phyloP scores from a whole-genome alignment of 352 stramenopile species.

The Globisporangium ultimum region DNA sequence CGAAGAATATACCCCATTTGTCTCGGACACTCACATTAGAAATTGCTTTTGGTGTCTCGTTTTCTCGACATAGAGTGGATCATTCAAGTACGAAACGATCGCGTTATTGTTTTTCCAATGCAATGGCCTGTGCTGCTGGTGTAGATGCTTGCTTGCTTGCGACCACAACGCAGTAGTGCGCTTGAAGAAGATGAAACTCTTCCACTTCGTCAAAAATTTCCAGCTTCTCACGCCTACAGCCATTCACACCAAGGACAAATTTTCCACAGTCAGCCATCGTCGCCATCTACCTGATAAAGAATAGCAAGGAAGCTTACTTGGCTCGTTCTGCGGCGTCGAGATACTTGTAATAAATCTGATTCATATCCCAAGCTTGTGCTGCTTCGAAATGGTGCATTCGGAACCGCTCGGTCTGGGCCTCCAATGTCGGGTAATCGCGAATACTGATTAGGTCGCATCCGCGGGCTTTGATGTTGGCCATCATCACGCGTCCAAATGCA shows the following conservation, averaged over 20 bases:
- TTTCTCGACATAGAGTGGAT: neutral
- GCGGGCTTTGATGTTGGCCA: constrained; percentile 87
- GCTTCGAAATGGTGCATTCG: constrained; percentile 57
- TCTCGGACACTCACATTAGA: constrained; percentile 6
- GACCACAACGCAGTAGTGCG: constrained; percentile 89
- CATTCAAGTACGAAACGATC: no score
- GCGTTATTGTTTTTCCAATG: constrained; percentile 14
- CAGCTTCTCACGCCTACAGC: constrained; percentile 64
- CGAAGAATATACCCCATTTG: constrained; percentile 16
- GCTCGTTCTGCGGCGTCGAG: constrained; percentile 58
- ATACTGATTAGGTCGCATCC: constrained; percentile 89
- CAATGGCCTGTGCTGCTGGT: constrained; percentile 27
- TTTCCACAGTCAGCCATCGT: constrained; percentile 1
- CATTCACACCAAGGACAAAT: neutral
- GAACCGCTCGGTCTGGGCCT: constrained; percentile 77
- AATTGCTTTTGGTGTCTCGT: constrained; percentile 5
- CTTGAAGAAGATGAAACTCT: constrained; percentile 90
- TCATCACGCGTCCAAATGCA: constrained; percentile 89
- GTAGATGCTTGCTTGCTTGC: constrained; percentile 45
- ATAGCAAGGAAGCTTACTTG: constrained; percentile 35
- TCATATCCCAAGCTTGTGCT: constrained; percentile 88
- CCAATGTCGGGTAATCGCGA: constrained; percentile 65
- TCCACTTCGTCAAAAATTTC: constrained; percentile 93
- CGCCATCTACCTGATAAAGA: neutral
- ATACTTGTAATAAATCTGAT: constrained; percentile 91